Evolutionary conservation across 257 asterid species (phyloP), one percentile per base, ranked within the genome.

Genomic region (Solanum infundibuliforme): DNA sequence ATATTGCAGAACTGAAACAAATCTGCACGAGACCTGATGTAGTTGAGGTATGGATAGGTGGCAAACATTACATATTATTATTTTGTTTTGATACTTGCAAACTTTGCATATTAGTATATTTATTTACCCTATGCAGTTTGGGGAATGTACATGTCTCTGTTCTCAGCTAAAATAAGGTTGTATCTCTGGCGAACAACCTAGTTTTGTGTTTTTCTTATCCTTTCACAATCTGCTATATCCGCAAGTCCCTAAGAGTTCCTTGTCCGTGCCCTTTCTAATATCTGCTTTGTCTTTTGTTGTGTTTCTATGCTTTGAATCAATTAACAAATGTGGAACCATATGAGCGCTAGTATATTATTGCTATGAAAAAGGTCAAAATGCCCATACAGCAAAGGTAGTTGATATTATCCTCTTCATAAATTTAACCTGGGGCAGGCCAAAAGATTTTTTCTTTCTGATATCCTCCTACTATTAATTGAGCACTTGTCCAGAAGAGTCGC

Each of bases 1-100:
- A 96, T 90, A 96, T 96, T 88, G 98, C 98, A 41, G 98, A 96
- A 84, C 88, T 96, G 88, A 96, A 96, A 89, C 98, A 96, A 90
- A 89, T 96, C 73, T 91, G 89, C 89, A 79, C 94, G 34, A 94
- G 93, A 88, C 98, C 99, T 87, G 99, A 96, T 92, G 98, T 96
- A 77, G 98, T 96, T 86, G 99, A 96, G 98, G 99, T 96, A 93
- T 68, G 65, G 12, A 77, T 35, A 29, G 21, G 83, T 55, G 68
- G 12, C 76, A 20, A 76, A 39, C 58, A 35, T 81, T 68, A 14
- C n/a, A 62, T 75, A 31, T 76, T 76, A n/a, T 77, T 39, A 7
- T 41, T 39, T 39, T 41, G 8, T 5, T 41, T 12, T 77, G 58
- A n/a, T 77, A 76, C 34, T 23, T n/a, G 84, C 62, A 4, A 25